Evolutionary conservation across 2,329 filamentous ascomycete genomes (phyloP), one percentile per base, ranked within the genome.

Genomic region (Colletotrichum theobromicola): DNA sequence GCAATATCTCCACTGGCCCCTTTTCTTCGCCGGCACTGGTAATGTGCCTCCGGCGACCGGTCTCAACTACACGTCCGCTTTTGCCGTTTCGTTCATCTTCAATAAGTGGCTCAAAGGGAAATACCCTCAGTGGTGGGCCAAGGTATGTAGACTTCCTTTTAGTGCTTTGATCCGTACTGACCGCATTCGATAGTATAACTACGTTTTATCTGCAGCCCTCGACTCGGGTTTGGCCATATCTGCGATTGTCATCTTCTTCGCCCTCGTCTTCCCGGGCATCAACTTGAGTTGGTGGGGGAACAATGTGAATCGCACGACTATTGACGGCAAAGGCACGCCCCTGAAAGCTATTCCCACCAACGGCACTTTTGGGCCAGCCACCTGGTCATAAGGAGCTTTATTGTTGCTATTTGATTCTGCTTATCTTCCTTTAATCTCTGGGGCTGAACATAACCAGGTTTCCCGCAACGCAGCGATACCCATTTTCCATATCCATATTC

Each of bases 191-290:
- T 18, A 77, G 77, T 79, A 79, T 60, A 79, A 86, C 70, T 87
- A 85, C 69, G 82, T 87, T 8, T 78, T 87, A 15, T 85, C 84
- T 12, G 85, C 85, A n/a, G 84, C 84, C 0, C 79, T 86, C 8
- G 84, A 86, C 72, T 83, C 82, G 2, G 85, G 84, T 7, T 82
- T 86, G 26, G 85, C 85, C 6, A 81, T 87, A 2, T 81, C 84
- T 0, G 84, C 83, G 0, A 82, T 87, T 18, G 79, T 87, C 30
- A 86, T 86, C 32, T 86, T 86, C 78, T 86, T 87, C 65, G 84
- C 81, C 58, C 83, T 87, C 58, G 82, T 82, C 18, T 84, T 87
- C 58, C 83, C 84, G 1, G 84, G 83, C 5, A 81, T 82, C 7
- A 78, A 76, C 7, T 75, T 86, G 55, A 77, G 75, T 30, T 86